A percentile compares a stretch with the other conserved stretches of the same genome.
These are phyloP conservation scores for Stemphylium vesicarium DNA, from an alignment of 2,329 filamentous ascomycete species.

Conservation along the genomic window DNA sequence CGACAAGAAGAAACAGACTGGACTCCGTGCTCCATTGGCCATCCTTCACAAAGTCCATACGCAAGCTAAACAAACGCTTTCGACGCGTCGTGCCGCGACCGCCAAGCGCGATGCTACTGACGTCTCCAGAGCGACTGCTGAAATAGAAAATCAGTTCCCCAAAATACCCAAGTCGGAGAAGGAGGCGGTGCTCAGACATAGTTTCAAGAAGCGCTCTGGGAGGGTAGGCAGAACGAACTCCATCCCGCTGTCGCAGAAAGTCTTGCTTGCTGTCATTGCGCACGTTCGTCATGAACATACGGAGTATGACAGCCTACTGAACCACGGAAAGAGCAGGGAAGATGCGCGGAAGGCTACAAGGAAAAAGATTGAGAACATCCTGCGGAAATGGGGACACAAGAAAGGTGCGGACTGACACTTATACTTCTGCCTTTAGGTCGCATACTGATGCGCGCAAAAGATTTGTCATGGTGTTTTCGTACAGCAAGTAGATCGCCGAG, in stretches of 20 bases:
- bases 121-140: conserved; percentile 30
- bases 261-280: conserved; percentile 56
- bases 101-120: conserved; percentile 35
- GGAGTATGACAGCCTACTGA: conserved; percentile 53
- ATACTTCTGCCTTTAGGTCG: conserved; percentile 18
- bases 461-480: conserved; percentile 10
- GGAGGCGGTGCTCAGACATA: conserved; percentile 48
- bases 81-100: conserved; percentile 50
- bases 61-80: conserved; percentile 49
- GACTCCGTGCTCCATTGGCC: conserved; percentile 52
- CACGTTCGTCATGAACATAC: conserved; percentile 59
- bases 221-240: conserved; percentile 57
- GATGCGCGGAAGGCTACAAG: conserved; percentile 32
- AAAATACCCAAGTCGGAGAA: conserved; percentile 48
- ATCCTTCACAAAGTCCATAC: conserved; percentile 50
- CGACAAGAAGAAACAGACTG: conserved; percentile 41
- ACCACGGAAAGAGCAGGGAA: conserved; percentile 22
- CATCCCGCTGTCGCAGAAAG: conserved; percentile 50
- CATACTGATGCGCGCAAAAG: conserved; percentile 1
- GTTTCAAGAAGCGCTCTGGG: conserved; percentile 55
- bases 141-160: conserved; percentile 51
- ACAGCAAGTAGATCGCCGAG: background rate
- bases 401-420: conserved; percentile 25
- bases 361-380: conserved; percentile 27
- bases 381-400: conserved; percentile 34